Percentiles rank a stretch among this genome's conserved stretches.
Evolutionary conservation across 495 filamentous ascomycete genomes (phyloP).

Genomic region (Penicillium alfredii): DNA sequence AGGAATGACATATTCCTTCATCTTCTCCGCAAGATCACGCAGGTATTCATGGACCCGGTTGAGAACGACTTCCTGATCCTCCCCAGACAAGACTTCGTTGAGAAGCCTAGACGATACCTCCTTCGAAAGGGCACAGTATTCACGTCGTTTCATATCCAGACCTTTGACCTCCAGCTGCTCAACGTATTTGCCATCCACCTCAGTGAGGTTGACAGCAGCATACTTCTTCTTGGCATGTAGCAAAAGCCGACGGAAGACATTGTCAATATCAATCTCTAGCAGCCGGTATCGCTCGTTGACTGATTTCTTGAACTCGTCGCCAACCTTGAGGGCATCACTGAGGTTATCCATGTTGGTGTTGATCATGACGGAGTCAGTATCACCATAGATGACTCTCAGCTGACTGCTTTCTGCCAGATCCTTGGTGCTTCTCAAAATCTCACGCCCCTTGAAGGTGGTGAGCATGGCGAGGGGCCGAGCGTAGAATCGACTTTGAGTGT

Average conservation of each 20-base stretch:
- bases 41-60: slow-evolving; percentile 90
- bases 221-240: slow-evolving; percentile 99
- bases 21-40: slow-evolving; percentile 69
- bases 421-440: slow-evolving; percentile 93
- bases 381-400: slow-evolving; percentile 92
- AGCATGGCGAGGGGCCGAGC: slow-evolving; percentile 91
- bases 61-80: slow-evolving; percentile 84
- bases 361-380: slow-evolving; percentile 99
- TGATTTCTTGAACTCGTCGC: slow-evolving; percentile 68
- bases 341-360: slow-evolving; percentile 96
- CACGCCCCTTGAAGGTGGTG: slow-evolving; percentile 94
- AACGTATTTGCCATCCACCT: slow-evolving; percentile 80
- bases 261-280: slow-evolving; percentile 96
- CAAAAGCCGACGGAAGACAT: slow-evolving; percentile 87
- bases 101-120: slow-evolving; percentile 79
- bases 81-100: slow-evolving; percentile 87
- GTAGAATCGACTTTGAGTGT: slow-evolving; percentile 93
- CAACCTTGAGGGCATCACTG: slow-evolving; percentile 82
- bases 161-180: slow-evolving; percentile 98
- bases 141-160: slow-evolving; percentile 92
- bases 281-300: slow-evolving; percentile 88
- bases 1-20: slow-evolving; percentile 70
- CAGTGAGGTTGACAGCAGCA: slow-evolving; percentile 88
- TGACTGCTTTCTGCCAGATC: slow-evolving; percentile 84
- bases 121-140: slow-evolving; percentile 91